A percentile compares a stretch with the other conserved stretches of the same genome.
Evolutionary conservation across 2,329 filamentous ascomycete genomes (phyloP).

Genomic region (Colletotrichum magnum): DNA sequence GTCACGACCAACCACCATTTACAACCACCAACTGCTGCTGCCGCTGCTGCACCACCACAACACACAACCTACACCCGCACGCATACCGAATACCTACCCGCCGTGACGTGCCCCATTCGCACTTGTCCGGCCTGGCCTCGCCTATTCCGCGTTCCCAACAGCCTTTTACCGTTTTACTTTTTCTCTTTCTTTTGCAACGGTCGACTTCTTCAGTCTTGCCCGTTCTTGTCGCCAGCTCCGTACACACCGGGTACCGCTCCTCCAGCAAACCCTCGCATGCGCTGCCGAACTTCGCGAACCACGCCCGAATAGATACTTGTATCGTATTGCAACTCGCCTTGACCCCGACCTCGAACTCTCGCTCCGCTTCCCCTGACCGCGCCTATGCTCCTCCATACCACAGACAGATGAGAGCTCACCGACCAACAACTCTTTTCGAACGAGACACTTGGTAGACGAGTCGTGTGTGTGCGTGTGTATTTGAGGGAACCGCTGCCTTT

Average conservation of each 20-base stretch:
- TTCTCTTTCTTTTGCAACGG: slow-evolving; percentile 33
- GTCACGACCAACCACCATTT: slow-evolving; percentile 21
- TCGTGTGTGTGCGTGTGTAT: slow-evolving; percentile 39
- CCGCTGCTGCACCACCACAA: slow-evolving; percentile 13
- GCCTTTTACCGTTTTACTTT: slow-evolving; percentile 33
- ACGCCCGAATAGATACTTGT: slow-evolving; percentile 27
- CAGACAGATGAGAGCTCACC: slow-evolving; percentile 38
- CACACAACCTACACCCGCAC: slow-evolving; percentile 26
- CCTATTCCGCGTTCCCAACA: slow-evolving; percentile 33
- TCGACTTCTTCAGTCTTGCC: slow-evolving; percentile 30
- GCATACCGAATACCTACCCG: slow-evolving; percentile 23
- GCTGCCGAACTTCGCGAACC: slow-evolving; percentile 28
- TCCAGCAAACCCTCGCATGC: slow-evolving; percentile 30
- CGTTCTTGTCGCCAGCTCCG: slow-evolving; percentile 21
- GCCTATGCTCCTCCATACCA: slow-evolving; percentile 33
- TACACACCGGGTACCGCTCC: slow-evolving; percentile 27
- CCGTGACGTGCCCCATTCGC: slow-evolving; percentile 32
- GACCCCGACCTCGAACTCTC: slow-evolving; percentile 15
- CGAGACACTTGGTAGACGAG: slow-evolving; percentile 35
- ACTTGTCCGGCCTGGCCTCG: slow-evolving; percentile 23
- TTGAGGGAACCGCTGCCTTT: slow-evolving; percentile 49
- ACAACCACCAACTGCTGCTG: slow-evolving; percentile 6
- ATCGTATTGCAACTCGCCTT: slow-evolving; percentile 16
- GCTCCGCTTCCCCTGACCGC: slow-evolving; percentile 19
- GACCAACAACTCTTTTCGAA: slow-evolving; percentile 32